Evolutionary conservation across 805 yeast genomes (phyloP).

Genomic region (Ogataea trehalophila): DNA sequence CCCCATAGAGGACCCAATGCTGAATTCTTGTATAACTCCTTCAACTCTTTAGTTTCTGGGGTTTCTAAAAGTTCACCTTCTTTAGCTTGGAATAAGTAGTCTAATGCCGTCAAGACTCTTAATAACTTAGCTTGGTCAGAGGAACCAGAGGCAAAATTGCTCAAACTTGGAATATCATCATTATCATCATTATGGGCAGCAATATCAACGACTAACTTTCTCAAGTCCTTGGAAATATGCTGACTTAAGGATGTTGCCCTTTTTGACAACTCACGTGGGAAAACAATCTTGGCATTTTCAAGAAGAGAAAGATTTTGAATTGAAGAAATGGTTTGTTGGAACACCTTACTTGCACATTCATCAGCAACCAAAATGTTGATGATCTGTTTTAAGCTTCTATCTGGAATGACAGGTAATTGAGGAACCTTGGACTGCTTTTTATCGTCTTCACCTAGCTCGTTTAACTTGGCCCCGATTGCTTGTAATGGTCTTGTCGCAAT

Average conservation of each 20-base stretch:
- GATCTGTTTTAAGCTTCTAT: conserved; percentile 53
- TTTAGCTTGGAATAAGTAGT: conserved; percentile 61
- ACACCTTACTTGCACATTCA: conserved; percentile 80
- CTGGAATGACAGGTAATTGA: conserved; percentile 61
- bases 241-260: conserved; percentile 59
- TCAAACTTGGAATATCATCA: conserved; percentile 43
- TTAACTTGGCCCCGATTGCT: conserved; percentile 39
- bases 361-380: conserved; percentile 69
- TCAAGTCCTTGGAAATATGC: conserved; percentile 50
- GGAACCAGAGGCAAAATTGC: conserved; percentile 69
- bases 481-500: conserved; percentile 70
- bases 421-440: conserved; percentile 17
- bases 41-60: conserved; percentile 45
- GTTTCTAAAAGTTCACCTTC: conserved; percentile 23
- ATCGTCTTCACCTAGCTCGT: conserved; percentile 26
- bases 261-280: conserved; percentile 62
- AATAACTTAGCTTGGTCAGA: conserved; percentile 88
- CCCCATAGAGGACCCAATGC: conserved; percentile 82
- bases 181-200: conserved; percentile 33
- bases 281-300: conserved; percentile 55
- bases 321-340: conserved; percentile 75
- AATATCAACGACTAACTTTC: conserved; percentile 43
- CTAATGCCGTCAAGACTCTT: conserved; percentile 81
- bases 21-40: conserved; percentile 58
- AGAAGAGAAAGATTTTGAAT: conserved; percentile 71